Conservation (phyloP, 352 stramenopile species). For the Pythium aphanidermatum region DNA sequence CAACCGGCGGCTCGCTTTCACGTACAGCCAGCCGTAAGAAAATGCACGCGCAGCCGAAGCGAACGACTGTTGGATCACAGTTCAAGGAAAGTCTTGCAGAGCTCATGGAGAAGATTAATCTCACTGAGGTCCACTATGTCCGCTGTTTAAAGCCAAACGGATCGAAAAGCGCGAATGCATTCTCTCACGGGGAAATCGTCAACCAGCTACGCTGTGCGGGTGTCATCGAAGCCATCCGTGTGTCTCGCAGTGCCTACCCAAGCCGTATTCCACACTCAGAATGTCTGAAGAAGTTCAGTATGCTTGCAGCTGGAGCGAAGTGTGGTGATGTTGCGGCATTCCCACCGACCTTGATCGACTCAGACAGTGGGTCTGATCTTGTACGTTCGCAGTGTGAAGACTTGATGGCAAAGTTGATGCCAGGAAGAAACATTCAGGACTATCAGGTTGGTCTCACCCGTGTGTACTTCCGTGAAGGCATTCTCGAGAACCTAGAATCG, state of each 20-base stretch:
- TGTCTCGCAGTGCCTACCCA: constrained; percentile 81
- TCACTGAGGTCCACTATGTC: constrained; percentile 84
- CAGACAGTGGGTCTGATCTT: constrained; percentile 40
- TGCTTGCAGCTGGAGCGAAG: constrained; percentile 21
- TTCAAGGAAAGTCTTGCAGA: constrained; percentile 82
- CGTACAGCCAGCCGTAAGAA: constrained; percentile 27
- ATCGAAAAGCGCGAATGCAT: constrained; percentile 67
- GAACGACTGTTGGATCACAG: constrained; percentile 75
- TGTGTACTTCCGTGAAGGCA: constrained; percentile 82
- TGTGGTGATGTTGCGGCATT: constrained; percentile 17
- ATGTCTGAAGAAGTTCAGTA: constrained; percentile 78
- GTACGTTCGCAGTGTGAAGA: constrained; percentile 58
- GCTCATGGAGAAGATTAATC: constrained; percentile 83
- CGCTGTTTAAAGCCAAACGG: constrained; percentile 81
- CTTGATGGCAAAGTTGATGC: constrained; percentile 60
- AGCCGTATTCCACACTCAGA: constrained; percentile 72
- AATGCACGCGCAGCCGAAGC: constrained; percentile 47
- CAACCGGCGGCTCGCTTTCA: neutral
- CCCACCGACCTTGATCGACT: constrained; percentile 24
- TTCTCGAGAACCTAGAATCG: constrained; percentile 74
- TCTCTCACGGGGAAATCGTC: constrained; percentile 68
- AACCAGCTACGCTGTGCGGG: constrained; percentile 79
- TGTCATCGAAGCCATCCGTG: constrained; percentile 84
- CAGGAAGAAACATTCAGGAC: constrained; percentile 67
- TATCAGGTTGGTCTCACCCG: constrained; percentile 82